phyloP scores from a whole-genome alignment of 495 filamentous ascomycete genomes.

The Hamigera avellanea region DNA sequence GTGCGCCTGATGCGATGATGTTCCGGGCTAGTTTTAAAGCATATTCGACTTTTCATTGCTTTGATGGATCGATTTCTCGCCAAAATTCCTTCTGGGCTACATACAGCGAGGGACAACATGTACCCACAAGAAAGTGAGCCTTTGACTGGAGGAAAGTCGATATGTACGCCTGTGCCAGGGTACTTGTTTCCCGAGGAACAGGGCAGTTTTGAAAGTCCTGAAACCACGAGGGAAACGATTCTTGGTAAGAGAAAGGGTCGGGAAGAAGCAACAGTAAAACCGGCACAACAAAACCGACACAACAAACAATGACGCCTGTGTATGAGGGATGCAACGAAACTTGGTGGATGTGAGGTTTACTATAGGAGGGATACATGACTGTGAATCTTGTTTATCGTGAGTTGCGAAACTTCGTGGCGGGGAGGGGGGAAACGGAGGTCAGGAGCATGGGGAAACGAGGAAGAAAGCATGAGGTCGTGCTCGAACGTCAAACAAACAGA shows the following conservation, averaged over 20 bases:
- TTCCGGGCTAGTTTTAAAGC: slow-evolving; percentile 5
- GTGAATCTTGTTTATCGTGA: slow-evolving; percentile 47
- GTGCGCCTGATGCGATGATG: slow-evolving; percentile 3
- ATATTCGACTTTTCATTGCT: background rate
- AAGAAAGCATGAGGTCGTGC: slow-evolving; percentile 1
- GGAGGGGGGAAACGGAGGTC: background rate
- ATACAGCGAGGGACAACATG: too few species aligned
- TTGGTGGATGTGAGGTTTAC: slow-evolving; percentile 7
- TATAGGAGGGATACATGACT: slow-evolving; percentile 41
- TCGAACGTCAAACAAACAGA: slow-evolving; percentile 3
- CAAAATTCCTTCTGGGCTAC: too few species aligned
- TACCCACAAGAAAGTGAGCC: too few species aligned
- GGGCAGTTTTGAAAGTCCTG: background rate
- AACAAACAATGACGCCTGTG: slow-evolving; percentile 34
- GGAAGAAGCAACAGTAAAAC: too few species aligned
- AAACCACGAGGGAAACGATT: background rate
- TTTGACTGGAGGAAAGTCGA: too few species aligned
- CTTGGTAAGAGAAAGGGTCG: background rate
- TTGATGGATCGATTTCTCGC: too few species aligned
- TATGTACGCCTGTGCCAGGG: too few species aligned
- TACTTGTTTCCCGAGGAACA: background rate
- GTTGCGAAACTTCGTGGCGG: slow-evolving; percentile 19
- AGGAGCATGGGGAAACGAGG: slow-evolving; percentile 6
- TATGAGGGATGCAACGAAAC: slow-evolving; percentile 31
- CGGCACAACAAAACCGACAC: slow-evolving; percentile 17